Evolutionary conservation across 31 red algal species (phyloP), one percentile per base, ranked within the genome.

Genomic region (Porphyra umbilicalis): DNA sequence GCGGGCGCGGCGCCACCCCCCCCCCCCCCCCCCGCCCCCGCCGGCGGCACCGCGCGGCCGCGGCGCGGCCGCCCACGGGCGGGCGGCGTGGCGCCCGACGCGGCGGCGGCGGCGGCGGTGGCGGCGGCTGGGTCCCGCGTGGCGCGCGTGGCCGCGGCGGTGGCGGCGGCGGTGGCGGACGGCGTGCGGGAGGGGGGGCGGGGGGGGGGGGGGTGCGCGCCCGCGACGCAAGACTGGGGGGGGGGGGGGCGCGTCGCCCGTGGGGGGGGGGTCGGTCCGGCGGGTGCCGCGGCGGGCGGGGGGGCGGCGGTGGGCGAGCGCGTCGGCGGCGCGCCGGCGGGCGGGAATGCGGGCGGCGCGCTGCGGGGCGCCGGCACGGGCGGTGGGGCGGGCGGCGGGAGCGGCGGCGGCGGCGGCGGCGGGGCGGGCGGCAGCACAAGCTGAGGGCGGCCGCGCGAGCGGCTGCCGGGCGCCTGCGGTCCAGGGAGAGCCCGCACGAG

Each of bases 81-180:
- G 29, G 78, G 83, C 38, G 39, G 86, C 44, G 83, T 87, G 44
- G 80, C 83, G 76, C 82, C 77, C 0, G 81, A 81, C 81, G 84
- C 85, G 16, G 36, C 78, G 82, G 90, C 83, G 16, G 86, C 77
- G 30, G 71, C 80, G 39, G 79, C 77, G 18, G 82, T 79, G 81
- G 71, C 57, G 25, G 25, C 57, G 14, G n/a, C n/a, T n/a, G n/a
- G n/a, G n/a, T n/a, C n/a, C n/a, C n/a, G n/a, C n/a, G n/a, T n/a
- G n/a, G n/a, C 57, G 57, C 57, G 57, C 25, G 4, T 79, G 0
- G 39, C 81, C 34, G 82, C 77, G 37, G 85, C 87, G 37, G 85
- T 84, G 75, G 80, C 57, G 76, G 83, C 37, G 32, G 75, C 79
- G 14, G 68, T 86, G 39, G 87, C 39, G 33, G 81, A 34, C 30